phyloP scores from a whole-genome alignment of 1,139 yeast genomes.

The Diutina mesorugosa region DNA sequence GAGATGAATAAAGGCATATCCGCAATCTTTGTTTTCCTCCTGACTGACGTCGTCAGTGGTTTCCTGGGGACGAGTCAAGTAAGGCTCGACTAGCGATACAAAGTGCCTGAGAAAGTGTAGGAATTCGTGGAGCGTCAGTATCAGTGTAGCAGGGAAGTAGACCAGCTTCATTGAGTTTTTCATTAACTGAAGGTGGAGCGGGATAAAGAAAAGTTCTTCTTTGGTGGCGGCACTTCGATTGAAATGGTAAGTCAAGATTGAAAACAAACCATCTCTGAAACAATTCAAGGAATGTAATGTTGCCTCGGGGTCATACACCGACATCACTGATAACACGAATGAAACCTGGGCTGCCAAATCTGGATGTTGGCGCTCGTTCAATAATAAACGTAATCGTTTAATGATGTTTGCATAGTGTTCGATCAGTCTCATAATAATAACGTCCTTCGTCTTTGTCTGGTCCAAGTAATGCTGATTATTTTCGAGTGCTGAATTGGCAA shows the following conservation, averaged over 20 bases:
- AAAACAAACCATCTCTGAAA: constrained; percentile 29
- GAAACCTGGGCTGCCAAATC: constrained; percentile 25
- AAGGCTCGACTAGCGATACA: background rate
- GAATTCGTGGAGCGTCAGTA: background rate
- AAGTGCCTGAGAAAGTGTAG: background rate
- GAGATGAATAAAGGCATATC: background rate
- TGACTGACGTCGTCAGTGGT: no score
- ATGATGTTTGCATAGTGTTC: constrained; percentile 27
- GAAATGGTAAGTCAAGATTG: constrained; percentile 17
- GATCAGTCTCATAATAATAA: constrained; percentile 18
- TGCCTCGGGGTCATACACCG: constrained; percentile 34
- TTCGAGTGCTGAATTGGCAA: background rate
- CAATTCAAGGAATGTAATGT: constrained; percentile 25
- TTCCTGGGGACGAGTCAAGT: background rate
- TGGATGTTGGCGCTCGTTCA: constrained; percentile 20
- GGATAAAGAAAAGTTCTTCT: constrained; percentile 12
- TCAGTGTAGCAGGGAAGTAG: constrained; percentile 18
- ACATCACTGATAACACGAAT: constrained; percentile 28
- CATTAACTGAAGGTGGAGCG: constrained; percentile 24
- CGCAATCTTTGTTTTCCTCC: background rate
- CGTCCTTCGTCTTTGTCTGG: constrained; percentile 6
- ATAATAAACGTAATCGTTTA: constrained; percentile 17
- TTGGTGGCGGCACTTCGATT: constrained; percentile 3
- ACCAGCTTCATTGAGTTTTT: constrained; percentile 23
- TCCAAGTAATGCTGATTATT: background rate